phyloP scores from a whole-genome alignment of 257 asterid genomes.

The Solanum infundibuliforme region DNA sequence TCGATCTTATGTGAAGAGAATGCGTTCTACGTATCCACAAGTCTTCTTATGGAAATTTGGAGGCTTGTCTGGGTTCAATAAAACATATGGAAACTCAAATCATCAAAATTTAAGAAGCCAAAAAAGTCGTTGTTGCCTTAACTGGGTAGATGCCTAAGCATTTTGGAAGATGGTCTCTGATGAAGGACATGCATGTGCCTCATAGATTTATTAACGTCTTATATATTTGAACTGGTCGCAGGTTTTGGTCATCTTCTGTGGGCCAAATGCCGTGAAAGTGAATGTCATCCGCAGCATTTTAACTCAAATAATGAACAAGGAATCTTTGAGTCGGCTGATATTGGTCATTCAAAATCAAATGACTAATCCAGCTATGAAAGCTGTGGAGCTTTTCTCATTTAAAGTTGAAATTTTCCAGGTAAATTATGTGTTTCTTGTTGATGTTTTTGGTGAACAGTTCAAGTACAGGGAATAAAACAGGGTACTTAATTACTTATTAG shows the following conservation, averaged over 20 bases:
- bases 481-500: neutral
- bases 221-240: slow-evolving; percentile 14
- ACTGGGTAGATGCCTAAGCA: neutral
- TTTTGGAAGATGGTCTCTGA: neutral
- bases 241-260: slow-evolving; percentile 56
- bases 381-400: slow-evolving; percentile 38
- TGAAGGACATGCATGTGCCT: neutral
- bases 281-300: slow-evolving; percentile 40
- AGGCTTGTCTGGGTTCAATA: neutral
- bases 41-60: neutral
- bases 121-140: neutral
- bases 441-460: neutral
- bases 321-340: slow-evolving; percentile 40
- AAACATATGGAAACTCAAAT: neutral
- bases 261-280: slow-evolving; percentile 38
- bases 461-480: neutral
- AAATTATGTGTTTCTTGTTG: slow-evolving; percentile 1
- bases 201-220: neutral
- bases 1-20: neutral
- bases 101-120: neutral
- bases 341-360: slow-evolving; percentile 49
- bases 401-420: slow-evolving; percentile 83
- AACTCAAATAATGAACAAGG: slow-evolving; percentile 28
- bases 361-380: slow-evolving; percentile 63
- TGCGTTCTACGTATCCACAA: neutral